Percentiles rank a stretch among this genome's conserved stretches.
phyloP scores from a whole-genome alignment of 495 filamentous ascomycete genomes.

The Trichoderma erinaceum region DNA sequence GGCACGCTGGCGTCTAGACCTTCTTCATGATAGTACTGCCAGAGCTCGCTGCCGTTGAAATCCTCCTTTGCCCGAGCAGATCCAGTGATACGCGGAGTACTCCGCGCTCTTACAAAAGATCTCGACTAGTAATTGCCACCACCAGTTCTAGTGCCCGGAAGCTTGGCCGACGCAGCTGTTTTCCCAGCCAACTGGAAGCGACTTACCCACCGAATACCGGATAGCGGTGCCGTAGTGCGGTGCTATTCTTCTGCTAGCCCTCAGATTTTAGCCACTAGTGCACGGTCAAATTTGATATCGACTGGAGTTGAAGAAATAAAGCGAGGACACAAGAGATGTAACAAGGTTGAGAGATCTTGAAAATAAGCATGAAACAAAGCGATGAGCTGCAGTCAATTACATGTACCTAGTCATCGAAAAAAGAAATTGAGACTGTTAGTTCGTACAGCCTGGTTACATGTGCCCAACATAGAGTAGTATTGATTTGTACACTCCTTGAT shows the following conservation, averaged over 20 bases:
- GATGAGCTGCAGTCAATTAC: background rate
- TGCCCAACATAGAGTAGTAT: no score
- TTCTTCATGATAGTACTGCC: no score
- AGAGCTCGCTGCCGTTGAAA: no score
- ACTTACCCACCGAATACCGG: background rate
- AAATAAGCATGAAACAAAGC: background rate
- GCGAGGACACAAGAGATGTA: background rate
- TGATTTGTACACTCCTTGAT: background rate
- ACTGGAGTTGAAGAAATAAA: background rate
- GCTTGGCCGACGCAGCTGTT: background rate
- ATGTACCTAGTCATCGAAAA: no score
- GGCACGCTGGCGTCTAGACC: no score
- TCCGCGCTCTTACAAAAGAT: constrained; percentile 1
- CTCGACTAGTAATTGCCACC: background rate
- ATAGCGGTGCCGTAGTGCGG: background rate
- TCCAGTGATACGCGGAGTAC: background rate
- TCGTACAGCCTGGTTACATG: no score
- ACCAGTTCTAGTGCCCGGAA: background rate
- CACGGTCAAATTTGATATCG: background rate
- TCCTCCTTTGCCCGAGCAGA: no score
- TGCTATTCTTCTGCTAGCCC: background rate
- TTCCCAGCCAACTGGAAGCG: background rate
- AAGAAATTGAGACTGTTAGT: no score
- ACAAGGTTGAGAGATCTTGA: background rate
- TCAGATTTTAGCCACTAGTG: background rate